Evolutionary conservation across 352 stramenopile species (phyloP), one percentile per base, ranked within the genome.

Genomic region (Pythium rishiriense): DNA sequence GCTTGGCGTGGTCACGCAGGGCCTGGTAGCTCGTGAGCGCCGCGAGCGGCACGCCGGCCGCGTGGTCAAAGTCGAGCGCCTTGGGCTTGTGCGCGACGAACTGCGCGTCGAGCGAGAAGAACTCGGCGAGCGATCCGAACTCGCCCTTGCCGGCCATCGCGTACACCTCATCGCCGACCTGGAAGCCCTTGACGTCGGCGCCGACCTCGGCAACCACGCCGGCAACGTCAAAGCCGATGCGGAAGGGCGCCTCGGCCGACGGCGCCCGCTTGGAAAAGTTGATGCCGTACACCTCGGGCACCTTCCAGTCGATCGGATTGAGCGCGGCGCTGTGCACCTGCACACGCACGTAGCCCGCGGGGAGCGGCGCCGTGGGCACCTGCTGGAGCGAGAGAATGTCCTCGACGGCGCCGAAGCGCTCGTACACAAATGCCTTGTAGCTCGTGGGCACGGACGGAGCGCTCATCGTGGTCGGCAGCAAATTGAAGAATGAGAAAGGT

Each of bases 1-100:
- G 49, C 52, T 66, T 50, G 45, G 45, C 58, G 17, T 65, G 55
- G 4, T 69, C 42, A 11, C 67, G 17, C 0, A 85, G 53, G 1
- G 56, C 69, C 47, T 85, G 78, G 37, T 78, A 74, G 33, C 63
- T 76, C 0, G 72, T 81, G 9, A 75, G 52, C 0, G 62, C 57
- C 0, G 64, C 73, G 11, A 78, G 42, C 0, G 75, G 73, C 25
- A 76, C 58, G 1, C 57, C 68, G 0, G 73, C 78, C 0, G 78
- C 75, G 46, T 87, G 50, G n/a, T 74, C 53, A 42, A 75, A 84
- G 41, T 67, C 58, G 31, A 84, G 50, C 22, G 58, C 74, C 50
- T 39, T 69, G 11, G 78, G 78, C 66, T 87, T 87, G 62, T 28
- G 58, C 25, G 70, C 66, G 22, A 86, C 57, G 8, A 64, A 46